A percentile compares a stretch with the other conserved stretches of the same genome.
These are phyloP conservation scores for Fusarium citri DNA, from an alignment of 2,329 filamentous ascomycete genomes.

Conservation along the genomic window DNA sequence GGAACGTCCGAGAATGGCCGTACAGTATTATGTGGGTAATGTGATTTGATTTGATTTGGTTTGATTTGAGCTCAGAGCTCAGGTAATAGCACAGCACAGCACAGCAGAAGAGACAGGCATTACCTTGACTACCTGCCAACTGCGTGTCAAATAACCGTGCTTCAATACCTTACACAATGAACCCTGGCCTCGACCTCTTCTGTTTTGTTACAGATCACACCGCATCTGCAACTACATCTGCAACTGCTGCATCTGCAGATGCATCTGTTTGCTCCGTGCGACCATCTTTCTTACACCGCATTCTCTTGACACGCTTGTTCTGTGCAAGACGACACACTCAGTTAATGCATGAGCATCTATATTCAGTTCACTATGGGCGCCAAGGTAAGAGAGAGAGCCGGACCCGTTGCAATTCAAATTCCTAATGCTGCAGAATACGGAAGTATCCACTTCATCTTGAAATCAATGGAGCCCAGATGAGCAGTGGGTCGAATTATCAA, in stretches of 20 bases:
- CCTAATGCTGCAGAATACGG: conserved; percentile 6
- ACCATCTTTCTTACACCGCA: conserved; percentile 41
- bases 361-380: conserved; percentile 1
- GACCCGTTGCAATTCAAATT: conserved; percentile 3
- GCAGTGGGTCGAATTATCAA: conserved; percentile 44
- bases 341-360: conserved; percentile 18
- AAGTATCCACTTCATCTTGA: conserved; percentile 33
- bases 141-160: conserved; percentile 12
- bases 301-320: conserved; percentile 25
- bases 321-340: conserved; percentile 16
- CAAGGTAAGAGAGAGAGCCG: neutral
- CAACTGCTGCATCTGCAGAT: conserved; percentile 23
- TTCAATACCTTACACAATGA: neutral
- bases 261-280: conserved; percentile 25
- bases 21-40: neutral
- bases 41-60: conserved; percentile 8
- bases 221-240: conserved; percentile 32
- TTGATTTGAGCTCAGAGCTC: conserved; percentile 12
- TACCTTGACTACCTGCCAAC: conserved; percentile 8
- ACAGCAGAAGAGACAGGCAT: conserved; percentile 25
- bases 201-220: conserved; percentile 28
- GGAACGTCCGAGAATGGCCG: conserved; percentile 26
- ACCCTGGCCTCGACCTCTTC: conserved; percentile 18
- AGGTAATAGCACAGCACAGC: neutral
- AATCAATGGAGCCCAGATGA: conserved; percentile 37